Conservation (phyloP, 108 stramenopile species). For the Skeletonema marinoi region DNA sequence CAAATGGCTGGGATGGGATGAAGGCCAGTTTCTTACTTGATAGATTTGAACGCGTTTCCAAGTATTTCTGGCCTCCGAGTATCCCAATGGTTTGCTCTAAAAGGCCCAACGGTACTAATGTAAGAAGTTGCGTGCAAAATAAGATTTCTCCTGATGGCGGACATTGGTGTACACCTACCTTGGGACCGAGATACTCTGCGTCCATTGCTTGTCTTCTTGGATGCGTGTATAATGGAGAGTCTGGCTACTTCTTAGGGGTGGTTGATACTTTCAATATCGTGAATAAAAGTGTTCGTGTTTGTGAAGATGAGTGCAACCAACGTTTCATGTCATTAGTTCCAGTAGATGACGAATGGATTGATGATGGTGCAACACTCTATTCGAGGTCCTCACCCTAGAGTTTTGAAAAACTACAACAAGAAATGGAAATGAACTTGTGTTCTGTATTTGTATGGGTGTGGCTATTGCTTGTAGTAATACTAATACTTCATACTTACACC, state of each 20-base stretch:
- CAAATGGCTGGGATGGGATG: slow-evolving; percentile 10
- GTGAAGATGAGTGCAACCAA: slow-evolving; percentile 32
- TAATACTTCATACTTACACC: too few species aligned
- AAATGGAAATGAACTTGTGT: not conserved
- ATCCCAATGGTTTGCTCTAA: slow-evolving; percentile 31
- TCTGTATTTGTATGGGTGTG: too few species aligned
- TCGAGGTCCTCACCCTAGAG: slow-evolving; percentile 2
- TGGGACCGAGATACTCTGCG: slow-evolving; percentile 22
- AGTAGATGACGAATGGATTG: slow-evolving; percentile 23
- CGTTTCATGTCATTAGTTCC: slow-evolving; percentile 36
- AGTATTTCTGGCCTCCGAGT: not conserved
- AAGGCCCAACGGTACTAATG: slow-evolving; percentile 17
- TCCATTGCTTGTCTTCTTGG: slow-evolving; percentile 34
- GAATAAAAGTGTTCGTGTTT: slow-evolving; percentile 7
- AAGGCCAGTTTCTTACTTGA: slow-evolving; percentile 16
- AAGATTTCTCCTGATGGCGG: slow-evolving; percentile 32
- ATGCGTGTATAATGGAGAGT: slow-evolving; percentile 33
- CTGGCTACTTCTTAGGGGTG: not conserved
- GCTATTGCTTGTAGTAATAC: too few species aligned
- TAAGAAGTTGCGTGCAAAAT: slow-evolving; percentile 8
- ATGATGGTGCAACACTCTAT: slow-evolving; percentile 3
- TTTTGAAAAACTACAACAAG: not conserved
- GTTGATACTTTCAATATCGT: not conserved
- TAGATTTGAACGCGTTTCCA: not conserved
- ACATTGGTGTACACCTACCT: slow-evolving; percentile 31